Conservation (phyloP, 1,139 yeast species). For the Yamadazyma dendronema region DNA sequence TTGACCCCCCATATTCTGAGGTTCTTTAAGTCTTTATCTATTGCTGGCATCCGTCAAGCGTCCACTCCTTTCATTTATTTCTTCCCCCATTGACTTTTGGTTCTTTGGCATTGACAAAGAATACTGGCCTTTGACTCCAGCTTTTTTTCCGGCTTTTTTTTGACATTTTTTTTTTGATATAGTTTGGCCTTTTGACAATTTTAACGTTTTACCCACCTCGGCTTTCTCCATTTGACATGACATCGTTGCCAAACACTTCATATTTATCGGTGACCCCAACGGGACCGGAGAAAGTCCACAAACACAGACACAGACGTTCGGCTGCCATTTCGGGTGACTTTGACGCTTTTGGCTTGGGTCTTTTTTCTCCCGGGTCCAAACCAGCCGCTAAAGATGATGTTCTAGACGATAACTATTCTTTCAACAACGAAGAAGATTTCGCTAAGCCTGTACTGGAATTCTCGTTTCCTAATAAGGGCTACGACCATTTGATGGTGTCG, state of each 20-base stretch:
- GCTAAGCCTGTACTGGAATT: slow-evolving; percentile 25
- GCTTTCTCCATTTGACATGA: slow-evolving; percentile 7
- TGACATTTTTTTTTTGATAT: neutral
- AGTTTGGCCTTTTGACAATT: too few relatives aligned
- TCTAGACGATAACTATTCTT: slow-evolving; percentile 25
- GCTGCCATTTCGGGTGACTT: slow-evolving; percentile 77
- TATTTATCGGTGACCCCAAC: slow-evolving; percentile 17
- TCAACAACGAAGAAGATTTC: slow-evolving; percentile 39
- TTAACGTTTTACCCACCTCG: neutral
- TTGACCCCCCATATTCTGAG: too few relatives aligned
- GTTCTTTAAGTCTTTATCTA: neutral
- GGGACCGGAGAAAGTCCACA: slow-evolving; percentile 11
- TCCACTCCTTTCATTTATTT: slow-evolving; percentile 1
- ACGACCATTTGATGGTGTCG: slow-evolving; percentile 7
- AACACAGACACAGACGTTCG: slow-evolving; percentile 66
- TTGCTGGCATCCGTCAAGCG: neutral
- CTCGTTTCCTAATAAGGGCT: slow-evolving; percentile 28
- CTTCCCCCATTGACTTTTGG: neutral
- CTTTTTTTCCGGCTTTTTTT: neutral
- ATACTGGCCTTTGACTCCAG: too few relatives aligned
- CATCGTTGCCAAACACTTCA: slow-evolving; percentile 25
- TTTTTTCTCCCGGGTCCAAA: slow-evolving; percentile 26
- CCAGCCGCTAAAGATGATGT: slow-evolving; percentile 14
- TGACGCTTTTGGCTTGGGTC: slow-evolving; percentile 46
- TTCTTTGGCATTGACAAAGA: neutral